Conservation (phyloP, 331 rosid species). For the Malus hybrid region DNA sequence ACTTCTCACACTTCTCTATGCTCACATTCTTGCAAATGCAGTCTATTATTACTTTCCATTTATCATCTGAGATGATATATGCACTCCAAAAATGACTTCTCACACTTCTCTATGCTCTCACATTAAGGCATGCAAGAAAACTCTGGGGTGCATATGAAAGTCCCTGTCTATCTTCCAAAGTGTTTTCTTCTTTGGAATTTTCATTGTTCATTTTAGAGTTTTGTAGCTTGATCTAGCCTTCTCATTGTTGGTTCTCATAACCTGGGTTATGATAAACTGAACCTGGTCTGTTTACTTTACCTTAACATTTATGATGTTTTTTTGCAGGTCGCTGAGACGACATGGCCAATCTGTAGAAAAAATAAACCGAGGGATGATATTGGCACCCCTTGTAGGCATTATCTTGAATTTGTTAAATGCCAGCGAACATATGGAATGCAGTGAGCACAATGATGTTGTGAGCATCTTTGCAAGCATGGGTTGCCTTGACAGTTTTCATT, state of each 20-base stretch:
- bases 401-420: slow-evolving; percentile 80
- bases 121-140: background rate
- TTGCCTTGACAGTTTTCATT: slow-evolving; percentile 66
- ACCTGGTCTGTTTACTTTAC: background rate
- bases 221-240: background rate
- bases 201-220: background rate
- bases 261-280: background rate
- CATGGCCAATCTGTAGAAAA: slow-evolving; percentile 72
- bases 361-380: slow-evolving; percentile 80
- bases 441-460: slow-evolving; percentile 60
- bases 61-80: background rate
- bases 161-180: background rate
- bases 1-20: too few relatives aligned
- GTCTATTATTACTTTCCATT: background rate
- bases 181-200: background rate
- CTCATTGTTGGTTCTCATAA: background rate
- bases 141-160: background rate
- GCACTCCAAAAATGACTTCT: background rate
- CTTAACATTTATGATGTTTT: background rate
- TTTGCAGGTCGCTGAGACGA: slow-evolving; percentile 72
- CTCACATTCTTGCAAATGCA: background rate
- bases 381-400: slow-evolving; percentile 87
- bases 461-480: slow-evolving; percentile 89
- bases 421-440: slow-evolving; percentile 38
- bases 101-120: background rate